A percentile compares a stretch with the other conserved stretches of the same genome.
These are phyloP conservation scores for Candida pini DNA, from an alignment of 805 yeast genomes.

Conservation along the genomic window DNA sequence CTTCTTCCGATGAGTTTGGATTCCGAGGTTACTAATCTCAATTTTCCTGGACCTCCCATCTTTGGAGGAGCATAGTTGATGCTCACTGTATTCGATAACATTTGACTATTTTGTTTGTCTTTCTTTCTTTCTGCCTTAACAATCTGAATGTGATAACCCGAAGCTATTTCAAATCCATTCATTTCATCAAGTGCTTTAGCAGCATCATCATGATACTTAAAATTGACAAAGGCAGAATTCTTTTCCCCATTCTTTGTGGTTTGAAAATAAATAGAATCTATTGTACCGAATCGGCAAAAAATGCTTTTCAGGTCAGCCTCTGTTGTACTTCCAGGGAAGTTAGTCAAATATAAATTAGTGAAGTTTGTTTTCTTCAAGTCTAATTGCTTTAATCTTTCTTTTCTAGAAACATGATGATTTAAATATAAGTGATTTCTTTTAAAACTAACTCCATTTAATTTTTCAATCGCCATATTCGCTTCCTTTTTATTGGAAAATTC, in stretches of 20 bases:
- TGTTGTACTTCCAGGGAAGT: constrained; percentile 36
- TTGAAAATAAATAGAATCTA: constrained; percentile 53
- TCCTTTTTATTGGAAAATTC: constrained; percentile 51
- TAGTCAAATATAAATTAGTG: constrained; percentile 49
- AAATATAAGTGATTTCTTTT: constrained; percentile 39
- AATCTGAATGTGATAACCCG: constrained; percentile 27
- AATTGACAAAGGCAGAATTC: constrained; percentile 52
- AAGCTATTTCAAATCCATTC: constrained; percentile 35
- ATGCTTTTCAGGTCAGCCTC: constrained; percentile 35
- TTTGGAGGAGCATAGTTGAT: constrained; percentile 3
- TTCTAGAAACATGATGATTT: constrained; percentile 60
- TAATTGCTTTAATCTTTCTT: constrained; percentile 48
- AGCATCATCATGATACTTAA: constrained; percentile 42
- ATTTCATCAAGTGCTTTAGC: constrained; percentile 43
- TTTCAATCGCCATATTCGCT: constrained; percentile 57
- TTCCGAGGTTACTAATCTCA: background rate
- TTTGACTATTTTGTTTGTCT: constrained; percentile 23
- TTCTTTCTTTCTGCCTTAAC: constrained; percentile 41
- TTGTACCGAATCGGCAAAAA: constrained; percentile 41
- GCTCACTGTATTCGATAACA: constrained; percentile 12
- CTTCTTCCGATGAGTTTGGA: too few relatives aligned
- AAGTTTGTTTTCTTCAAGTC: constrained; percentile 42
- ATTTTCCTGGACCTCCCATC: background rate
- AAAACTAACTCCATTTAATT: constrained; percentile 23
- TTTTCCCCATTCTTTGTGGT: constrained; percentile 28